A percentile compares a stretch with the other conserved stretches of the same genome.
phyloP scores from a whole-genome alignment of 192 early-diverging fungal genomes.

The Spinellus fusiger region DNA sequence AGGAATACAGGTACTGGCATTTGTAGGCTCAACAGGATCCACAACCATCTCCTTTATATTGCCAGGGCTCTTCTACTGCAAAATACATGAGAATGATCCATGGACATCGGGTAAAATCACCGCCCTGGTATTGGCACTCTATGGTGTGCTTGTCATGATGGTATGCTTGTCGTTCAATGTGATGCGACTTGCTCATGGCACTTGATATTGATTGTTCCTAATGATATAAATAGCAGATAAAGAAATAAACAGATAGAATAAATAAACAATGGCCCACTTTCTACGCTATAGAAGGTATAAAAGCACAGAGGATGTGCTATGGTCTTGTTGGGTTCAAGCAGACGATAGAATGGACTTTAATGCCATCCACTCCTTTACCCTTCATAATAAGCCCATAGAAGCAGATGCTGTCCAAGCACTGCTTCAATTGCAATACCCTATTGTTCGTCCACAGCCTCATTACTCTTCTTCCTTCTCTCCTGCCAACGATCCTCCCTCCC shows the following conservation, averaged over 20 bases:
- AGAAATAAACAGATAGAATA: neutral
- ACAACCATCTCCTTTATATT: conserved; percentile 96
- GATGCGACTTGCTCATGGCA: neutral
- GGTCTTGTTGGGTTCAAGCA: neutral
- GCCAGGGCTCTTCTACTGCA: conserved; percentile 90
- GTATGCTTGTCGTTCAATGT: conserved; percentile 71
- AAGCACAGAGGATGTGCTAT: neutral
- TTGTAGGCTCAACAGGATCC: conserved; percentile 96
- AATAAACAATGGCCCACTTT: neutral
- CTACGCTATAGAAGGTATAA: neutral
- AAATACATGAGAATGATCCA: conserved; percentile 55
- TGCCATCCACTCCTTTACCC: neutral
- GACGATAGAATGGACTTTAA: neutral
- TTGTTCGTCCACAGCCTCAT: neutral
- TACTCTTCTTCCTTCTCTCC: no score
- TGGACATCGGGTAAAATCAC: conserved; percentile 63
- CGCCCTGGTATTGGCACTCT: conserved; percentile 52
- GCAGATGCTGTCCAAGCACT: neutral
- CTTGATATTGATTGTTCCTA: neutral
- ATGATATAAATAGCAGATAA: neutral
- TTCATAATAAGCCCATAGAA: neutral
- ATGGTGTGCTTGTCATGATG: conserved; percentile 78
- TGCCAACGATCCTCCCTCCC: no score
- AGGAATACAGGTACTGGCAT: conserved; percentile 57
- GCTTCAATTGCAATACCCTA: neutral